Conservation (phyloP, 1,284 basidiomycete species). For the Apiotrichum montevideense region DNA sequence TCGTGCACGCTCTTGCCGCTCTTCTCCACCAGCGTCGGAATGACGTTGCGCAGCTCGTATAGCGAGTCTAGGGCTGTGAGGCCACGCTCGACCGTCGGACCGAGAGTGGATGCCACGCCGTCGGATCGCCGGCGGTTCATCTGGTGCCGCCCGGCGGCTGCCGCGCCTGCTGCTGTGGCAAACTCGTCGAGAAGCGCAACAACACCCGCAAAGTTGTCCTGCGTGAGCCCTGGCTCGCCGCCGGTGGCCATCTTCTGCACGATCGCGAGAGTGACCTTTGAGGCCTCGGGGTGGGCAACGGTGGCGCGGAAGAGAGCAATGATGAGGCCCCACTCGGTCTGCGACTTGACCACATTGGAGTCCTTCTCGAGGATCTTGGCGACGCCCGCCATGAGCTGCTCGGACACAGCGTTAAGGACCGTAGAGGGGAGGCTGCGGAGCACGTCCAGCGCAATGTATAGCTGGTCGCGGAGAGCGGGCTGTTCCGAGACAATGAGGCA, state of each 20-base stretch:
- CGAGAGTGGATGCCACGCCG: constrained; percentile 45
- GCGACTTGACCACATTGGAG: constrained; percentile 65
- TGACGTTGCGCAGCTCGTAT: constrained; percentile 61
- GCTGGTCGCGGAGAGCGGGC: constrained; percentile 76
- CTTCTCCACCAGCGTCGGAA: constrained; percentile 55
- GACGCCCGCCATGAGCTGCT: constrained; percentile 83
- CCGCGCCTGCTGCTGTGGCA: constrained; percentile 62
- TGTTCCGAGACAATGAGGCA: constrained; percentile 70
- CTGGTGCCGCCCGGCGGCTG: constrained; percentile 55
- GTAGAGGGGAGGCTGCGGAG: constrained; percentile 70
- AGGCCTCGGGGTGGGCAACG: constrained; percentile 79
- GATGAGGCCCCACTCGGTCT: constrained; percentile 92
- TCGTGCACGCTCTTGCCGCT: constrained; percentile 34
- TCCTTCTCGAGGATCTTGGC: constrained; percentile 70
- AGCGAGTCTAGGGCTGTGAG: constrained; percentile 75
- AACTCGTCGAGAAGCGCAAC: constrained; percentile 82
- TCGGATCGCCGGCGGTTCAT: constrained; percentile 28
- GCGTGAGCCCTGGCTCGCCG: constrained; percentile 53
- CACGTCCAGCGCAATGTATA: constrained; percentile 87
- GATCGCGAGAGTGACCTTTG: constrained; percentile 73
- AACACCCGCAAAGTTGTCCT: constrained; percentile 76
- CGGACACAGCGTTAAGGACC: constrained; percentile 76
- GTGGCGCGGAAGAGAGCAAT: constrained; percentile 85
- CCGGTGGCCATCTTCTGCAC: constrained; percentile 57
- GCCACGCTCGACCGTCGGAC: constrained; percentile 70